Evolutionary conservation across 2,329 filamentous ascomycete species (phyloP).

Genomic region (Sclerotinia spermophila): DNA sequence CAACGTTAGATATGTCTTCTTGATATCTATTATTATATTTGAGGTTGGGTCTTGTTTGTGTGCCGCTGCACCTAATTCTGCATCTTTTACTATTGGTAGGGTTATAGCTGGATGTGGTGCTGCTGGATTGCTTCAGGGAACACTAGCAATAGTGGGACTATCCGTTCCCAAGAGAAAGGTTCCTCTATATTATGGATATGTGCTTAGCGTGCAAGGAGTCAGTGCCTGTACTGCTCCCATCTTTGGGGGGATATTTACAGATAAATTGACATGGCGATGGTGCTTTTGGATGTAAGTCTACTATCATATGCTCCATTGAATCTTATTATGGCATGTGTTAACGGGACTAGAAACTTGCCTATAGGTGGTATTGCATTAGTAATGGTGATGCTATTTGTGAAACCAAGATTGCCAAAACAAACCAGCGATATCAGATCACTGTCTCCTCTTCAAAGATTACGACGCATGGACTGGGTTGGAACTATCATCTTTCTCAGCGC

Average conservation of each 20-base stretch:
- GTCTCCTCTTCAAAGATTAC: neutral
- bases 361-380: constrained; percentile 19
- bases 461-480: constrained; percentile 58
- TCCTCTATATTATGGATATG: constrained; percentile 14
- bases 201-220: constrained; percentile 14
- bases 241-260: constrained; percentile 43
- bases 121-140: constrained; percentile 42
- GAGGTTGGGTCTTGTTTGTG: constrained; percentile 5
- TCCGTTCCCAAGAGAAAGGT: constrained; percentile 33
- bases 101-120: neutral
- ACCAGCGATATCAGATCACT: neutral
- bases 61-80: constrained; percentile 1
- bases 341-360: constrained; percentile 13
- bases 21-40: neutral
- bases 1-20: neutral
- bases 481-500: constrained; percentile 49
- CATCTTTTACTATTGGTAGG: neutral
- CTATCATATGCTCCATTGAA: neutral
- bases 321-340: neutral
- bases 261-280: constrained; percentile 40
- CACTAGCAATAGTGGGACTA: constrained; percentile 49
- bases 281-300: constrained; percentile 21
- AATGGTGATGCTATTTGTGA: neutral
- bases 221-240: constrained; percentile 24
- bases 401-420: neutral